A percentile compares a stretch with the other conserved stretches of the same genome.
phyloP scores from a whole-genome alignment of 495 filamentous ascomycete genomes.

The Neurospora pannonica region DNA sequence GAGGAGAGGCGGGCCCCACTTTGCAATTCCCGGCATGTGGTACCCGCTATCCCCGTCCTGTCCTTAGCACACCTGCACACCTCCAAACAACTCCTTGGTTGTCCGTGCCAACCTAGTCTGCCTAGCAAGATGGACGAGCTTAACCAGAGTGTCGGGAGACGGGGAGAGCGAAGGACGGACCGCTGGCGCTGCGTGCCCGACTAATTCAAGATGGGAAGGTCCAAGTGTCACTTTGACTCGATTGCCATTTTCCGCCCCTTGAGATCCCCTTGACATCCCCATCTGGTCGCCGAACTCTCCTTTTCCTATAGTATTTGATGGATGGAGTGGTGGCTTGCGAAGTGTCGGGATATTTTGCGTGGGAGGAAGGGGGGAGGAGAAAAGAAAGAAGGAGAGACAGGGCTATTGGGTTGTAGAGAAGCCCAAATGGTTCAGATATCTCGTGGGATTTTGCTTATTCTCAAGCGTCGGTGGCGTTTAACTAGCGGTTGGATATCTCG shows the following conservation, averaged over 20 bases:
- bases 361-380: background rate
- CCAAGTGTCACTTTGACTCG: constrained; percentile 1
- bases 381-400: background rate
- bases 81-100: background rate
- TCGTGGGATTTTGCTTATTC: background rate
- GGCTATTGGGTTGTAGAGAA: background rate
- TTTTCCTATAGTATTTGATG: background rate
- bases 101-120: background rate
- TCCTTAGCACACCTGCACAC: background rate
- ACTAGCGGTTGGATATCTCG: background rate
- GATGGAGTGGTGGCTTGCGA: background rate
- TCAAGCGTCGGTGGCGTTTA: background rate
- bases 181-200: background rate
- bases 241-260: background rate
- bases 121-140: constrained; percentile 1
- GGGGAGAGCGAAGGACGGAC: background rate
- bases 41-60: background rate
- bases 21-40: background rate
- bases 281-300: background rate
- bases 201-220: background rate
- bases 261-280: background rate
- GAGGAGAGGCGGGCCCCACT: background rate
- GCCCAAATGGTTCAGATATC: background rate
- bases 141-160: constrained; percentile 4
- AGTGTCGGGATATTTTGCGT: background rate